Percentiles rank a stretch among this genome's conserved stretches.
Conservation (phyloP, 192 early-diverging fungal genomes). For the Gonapodya sp. region DNA sequence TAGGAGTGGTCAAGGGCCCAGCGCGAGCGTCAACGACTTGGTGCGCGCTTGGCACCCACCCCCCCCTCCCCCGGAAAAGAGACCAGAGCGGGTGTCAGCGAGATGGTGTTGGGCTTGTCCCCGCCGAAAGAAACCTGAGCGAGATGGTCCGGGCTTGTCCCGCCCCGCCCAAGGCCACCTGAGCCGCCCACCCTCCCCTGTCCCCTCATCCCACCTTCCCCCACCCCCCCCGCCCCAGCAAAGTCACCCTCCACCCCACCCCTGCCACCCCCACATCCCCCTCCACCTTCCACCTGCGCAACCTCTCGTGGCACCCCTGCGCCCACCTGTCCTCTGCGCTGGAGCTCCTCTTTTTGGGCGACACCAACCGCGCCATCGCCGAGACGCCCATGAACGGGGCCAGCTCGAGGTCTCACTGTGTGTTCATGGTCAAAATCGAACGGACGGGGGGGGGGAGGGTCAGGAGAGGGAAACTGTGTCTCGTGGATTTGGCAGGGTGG, state of each 20-base stretch:
- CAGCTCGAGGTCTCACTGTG: conserved; percentile 52
- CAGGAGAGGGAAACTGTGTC: conserved; percentile 41
- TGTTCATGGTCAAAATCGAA: conserved; percentile 41
- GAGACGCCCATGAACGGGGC: conserved; percentile 55
- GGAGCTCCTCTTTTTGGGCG: conserved; percentile 51
- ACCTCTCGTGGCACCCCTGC: conserved; percentile 33
- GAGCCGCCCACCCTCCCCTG: too few relatives aligned
- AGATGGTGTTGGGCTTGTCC: too few relatives aligned
- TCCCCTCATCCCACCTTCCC: too few relatives aligned
- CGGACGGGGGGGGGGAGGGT: conserved; percentile 26
- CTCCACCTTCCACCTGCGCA: conserved; percentile 34
- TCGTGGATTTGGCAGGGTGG: conserved; percentile 60
- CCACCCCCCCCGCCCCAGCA: not conserved
- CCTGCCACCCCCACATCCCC: not conserved
- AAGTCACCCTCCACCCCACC: not conserved
- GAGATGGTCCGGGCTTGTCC: too few relatives aligned
- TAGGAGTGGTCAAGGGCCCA: too few relatives aligned
- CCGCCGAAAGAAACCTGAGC: too few relatives aligned
- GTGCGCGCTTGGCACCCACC: too few relatives aligned
- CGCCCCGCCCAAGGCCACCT: too few relatives aligned
- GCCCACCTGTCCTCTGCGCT: conserved; percentile 45
- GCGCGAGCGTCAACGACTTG: too few relatives aligned
- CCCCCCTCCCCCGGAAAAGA: too few relatives aligned
- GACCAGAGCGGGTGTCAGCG: too few relatives aligned
- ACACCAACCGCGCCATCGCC: conserved; percentile 55